Percentiles rank a stretch among this genome's conserved stretches.
These are phyloP conservation scores for Pseudopyricularia cyperi DNA, from an alignment of 2,329 filamentous ascomycete genomes.

Conservation along the genomic window DNA sequence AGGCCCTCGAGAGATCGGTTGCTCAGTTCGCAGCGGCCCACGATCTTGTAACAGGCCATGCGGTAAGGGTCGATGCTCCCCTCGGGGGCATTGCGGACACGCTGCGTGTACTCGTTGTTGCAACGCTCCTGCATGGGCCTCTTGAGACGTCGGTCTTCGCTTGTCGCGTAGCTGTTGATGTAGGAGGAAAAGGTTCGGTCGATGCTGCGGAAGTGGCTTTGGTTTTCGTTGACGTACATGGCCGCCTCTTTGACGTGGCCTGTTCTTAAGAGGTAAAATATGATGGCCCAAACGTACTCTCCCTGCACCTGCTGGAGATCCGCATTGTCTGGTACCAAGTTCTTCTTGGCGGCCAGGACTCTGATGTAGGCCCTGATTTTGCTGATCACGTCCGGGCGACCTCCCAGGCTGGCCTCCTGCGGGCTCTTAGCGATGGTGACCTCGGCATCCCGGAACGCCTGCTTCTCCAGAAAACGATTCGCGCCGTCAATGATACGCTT, in stretches of 20 bases:
- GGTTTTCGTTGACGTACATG: constrained; percentile 71
- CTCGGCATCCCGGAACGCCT: constrained; percentile 70
- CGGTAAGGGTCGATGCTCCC: constrained; percentile 87
- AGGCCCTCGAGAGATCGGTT: constrained; percentile 52
- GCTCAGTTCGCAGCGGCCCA: constrained; percentile 62
- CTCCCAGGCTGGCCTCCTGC: constrained; percentile 77
- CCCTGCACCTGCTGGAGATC: constrained; percentile 68
- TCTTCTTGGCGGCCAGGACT: constrained; percentile 65
- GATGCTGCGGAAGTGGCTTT: constrained; percentile 71
- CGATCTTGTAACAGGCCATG: constrained; percentile 95
- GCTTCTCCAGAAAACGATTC: constrained; percentile 64
- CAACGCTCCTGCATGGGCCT: constrained; percentile 75
- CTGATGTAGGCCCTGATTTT: constrained; percentile 90
- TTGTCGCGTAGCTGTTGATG: constrained; percentile 70
- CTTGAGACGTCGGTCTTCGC: constrained; percentile 62
- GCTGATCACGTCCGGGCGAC: constrained; percentile 74
- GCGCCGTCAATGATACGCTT: constrained; percentile 73
- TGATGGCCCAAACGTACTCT: constrained; percentile 85
- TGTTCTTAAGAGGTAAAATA: constrained; percentile 81
- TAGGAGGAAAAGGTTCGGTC: constrained; percentile 86
- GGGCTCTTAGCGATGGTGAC: constrained; percentile 69
- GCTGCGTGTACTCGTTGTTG: constrained; percentile 78
- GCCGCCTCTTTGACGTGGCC: constrained; percentile 77
- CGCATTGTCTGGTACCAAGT: constrained; percentile 68
- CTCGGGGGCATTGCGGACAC: constrained; percentile 70